Evolutionary conservation across 2,329 filamentous ascomycete species (phyloP), one percentile per base, ranked within the genome.

Genomic region (Hymenoscyphus fraxineus): DNA sequence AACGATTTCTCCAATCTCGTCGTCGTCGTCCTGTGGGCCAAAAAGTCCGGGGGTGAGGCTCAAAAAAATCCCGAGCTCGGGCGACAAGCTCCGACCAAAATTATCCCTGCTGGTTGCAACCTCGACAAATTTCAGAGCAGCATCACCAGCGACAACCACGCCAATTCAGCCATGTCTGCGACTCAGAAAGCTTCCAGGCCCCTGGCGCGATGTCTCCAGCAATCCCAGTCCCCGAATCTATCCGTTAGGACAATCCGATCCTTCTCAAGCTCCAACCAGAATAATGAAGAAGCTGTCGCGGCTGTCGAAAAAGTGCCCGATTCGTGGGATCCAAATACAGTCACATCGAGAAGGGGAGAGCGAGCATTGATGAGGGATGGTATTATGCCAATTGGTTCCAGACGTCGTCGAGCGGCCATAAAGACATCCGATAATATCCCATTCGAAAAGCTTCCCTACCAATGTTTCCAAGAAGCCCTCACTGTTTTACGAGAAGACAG

Each of bases 381-480:
- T 62, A 83, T 87, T 56, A 82, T 85, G 67, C 92, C 92, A 61
- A 81, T 97, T 72, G 93, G 93, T 60, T 96, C 93, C 57, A 88
- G 93, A 71, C 87, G 93, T 81, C 89, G 93, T 68, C 89, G 94
- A 75, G 85, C 87, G 35, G 90, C 90, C 35, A 77, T 93, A 66
- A 86, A 83, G 73, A 85, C 80, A 72, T 79, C 83, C 67, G 84
- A 89, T 72, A 80, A 97, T 59, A 69, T 76, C 38, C 92, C 93
- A 32, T 97, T 99, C 75, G 92, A 97, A 80, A 90, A 94, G 76
- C 81, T 99, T 70, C 95, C 95, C 19, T 99, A 96, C 80, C 94
- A 98, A 83, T 95, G 92, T 78, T 99, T 98, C 81, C 95, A 99
- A 79, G 93, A 97, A 80, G 95, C 95, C 51, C 87, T 93, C 68